Conservation (phyloP, 192 early-diverging fungal species). For the Entomortierella beljakovae region DNA sequence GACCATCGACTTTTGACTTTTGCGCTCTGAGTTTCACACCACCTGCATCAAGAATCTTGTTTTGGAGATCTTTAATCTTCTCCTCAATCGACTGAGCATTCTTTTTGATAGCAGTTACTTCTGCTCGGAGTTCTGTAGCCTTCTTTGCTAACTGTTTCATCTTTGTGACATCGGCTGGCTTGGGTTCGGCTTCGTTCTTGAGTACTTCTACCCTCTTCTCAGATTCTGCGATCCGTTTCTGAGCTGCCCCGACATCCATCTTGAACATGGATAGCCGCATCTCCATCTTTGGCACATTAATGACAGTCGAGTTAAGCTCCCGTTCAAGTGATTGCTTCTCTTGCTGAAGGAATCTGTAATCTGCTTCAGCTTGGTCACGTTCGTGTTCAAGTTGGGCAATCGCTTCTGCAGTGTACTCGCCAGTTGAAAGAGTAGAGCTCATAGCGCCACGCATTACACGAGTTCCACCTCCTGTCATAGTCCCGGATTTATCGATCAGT, state of each 20-base stretch:
- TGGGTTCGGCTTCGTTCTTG: slow-evolving; percentile 64
- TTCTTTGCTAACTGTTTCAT: slow-evolving; percentile 62
- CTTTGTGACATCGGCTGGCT: slow-evolving; percentile 63
- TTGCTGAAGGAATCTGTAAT: slow-evolving; percentile 62
- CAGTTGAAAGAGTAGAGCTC: slow-evolving; percentile 78
- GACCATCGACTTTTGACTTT: slow-evolving; percentile 84
- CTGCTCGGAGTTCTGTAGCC: slow-evolving; percentile 57
- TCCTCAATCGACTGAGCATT: slow-evolving; percentile 75
- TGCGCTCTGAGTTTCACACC: slow-evolving; percentile 89
- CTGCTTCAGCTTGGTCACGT: slow-evolving; percentile 66
- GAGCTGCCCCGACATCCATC: slow-evolving; percentile 77
- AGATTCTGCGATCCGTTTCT: slow-evolving; percentile 75
- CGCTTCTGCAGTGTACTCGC: slow-evolving; percentile 63
- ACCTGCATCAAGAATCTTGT: slow-evolving; percentile 92
- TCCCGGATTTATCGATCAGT: slow-evolving; percentile 90
- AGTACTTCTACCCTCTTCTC: slow-evolving; percentile 70
- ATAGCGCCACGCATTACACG: slow-evolving; percentile 85
- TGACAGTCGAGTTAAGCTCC: slow-evolving; percentile 63
- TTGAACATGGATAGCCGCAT: slow-evolving; percentile 73
- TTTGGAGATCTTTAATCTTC: slow-evolving; percentile 84
- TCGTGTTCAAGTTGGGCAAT: slow-evolving; percentile 70
- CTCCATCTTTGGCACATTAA: slow-evolving; percentile 68
- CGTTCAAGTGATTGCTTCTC: slow-evolving; percentile 54
- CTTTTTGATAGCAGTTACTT: slow-evolving; percentile 64
- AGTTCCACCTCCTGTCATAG: slow-evolving; percentile 93